Conservation (phyloP, 495 filamentous ascomycete species). For the Podospora fimiseda region DNA sequence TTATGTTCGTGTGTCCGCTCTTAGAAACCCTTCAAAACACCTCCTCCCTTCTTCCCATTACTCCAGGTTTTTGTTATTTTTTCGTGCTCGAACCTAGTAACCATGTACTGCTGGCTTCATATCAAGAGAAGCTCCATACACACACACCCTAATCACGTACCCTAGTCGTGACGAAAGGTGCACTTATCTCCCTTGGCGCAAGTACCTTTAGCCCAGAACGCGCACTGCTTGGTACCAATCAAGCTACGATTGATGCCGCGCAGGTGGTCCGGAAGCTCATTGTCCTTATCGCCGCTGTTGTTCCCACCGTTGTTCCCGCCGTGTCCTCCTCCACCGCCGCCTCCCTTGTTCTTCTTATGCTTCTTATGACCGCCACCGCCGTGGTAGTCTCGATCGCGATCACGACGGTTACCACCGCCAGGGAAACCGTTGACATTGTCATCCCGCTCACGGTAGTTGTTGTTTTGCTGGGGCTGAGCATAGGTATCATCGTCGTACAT, state of each 20-base stretch:
- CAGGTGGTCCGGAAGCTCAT: constrained; percentile 29
- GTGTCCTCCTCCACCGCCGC: constrained; percentile 3
- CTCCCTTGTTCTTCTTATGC: background rate
- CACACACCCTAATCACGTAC: no score
- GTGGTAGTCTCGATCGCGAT: constrained; percentile 14
- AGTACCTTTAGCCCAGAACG: constrained; percentile 70
- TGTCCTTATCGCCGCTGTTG: constrained; percentile 4
- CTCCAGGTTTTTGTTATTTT: no score
- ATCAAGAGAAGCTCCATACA: no score
- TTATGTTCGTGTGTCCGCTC: no score
- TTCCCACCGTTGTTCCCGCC: background rate
- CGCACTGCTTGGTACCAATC: constrained; percentile 58
- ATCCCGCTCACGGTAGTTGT: constrained; percentile 4
- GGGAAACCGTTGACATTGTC: constrained; percentile 4
- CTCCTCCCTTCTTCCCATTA: background rate
- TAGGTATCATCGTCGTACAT: constrained; percentile 1
- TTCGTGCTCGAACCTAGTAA: no score
- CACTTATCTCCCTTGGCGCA: constrained; percentile 82
- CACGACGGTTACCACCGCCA: constrained; percentile 9
- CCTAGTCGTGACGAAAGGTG: constrained; percentile 66
- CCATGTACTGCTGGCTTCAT: no score
- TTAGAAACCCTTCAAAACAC: no score
- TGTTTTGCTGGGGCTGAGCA: constrained; percentile 5
- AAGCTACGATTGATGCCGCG: constrained; percentile 37
- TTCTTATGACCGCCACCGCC: constrained; percentile 14